Evolutionary conservation across 768 basidiomycete genomes (phyloP).

Genomic region (Tricholoma hemisulphureum): DNA sequence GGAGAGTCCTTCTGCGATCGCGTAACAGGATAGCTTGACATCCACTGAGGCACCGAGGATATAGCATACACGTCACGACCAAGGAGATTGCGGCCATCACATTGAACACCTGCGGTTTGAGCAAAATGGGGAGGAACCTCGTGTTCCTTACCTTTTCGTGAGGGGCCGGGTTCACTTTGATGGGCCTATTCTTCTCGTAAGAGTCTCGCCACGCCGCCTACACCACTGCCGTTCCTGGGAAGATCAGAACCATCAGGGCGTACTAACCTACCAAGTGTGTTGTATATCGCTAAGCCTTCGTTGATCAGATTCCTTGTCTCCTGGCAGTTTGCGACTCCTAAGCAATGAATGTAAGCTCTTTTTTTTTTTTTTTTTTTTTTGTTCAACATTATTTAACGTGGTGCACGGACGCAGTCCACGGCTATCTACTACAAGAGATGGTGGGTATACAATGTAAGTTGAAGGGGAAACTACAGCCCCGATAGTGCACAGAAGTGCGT

Average conservation of each 20-base stretch:
- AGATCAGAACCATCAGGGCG: neutral
- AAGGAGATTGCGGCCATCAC: neutral
- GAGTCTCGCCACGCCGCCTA: neutral
- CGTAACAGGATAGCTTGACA: neutral
- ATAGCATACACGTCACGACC: neutral
- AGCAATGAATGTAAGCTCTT: neutral
- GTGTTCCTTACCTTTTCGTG: neutral
- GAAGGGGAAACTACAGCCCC: too few species aligned
- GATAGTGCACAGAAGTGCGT: too few species aligned
- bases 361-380: too few species aligned
- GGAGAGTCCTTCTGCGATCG: neutral
- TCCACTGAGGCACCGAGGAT: neutral
- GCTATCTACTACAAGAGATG: too few species aligned
- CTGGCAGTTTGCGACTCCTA: neutral
- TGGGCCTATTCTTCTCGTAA: neutral
- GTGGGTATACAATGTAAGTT: too few species aligned
- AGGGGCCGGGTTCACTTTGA: neutral
- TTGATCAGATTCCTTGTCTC: neutral
- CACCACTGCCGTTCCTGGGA: neutral
- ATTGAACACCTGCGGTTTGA: neutral
- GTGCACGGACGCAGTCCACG: too few species aligned
- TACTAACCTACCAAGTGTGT: neutral
- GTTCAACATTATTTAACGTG: too few species aligned
- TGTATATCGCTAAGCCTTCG: neutral
- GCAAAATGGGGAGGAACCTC: neutral